Conservation (phyloP, 2,329 filamentous ascomycete species). For the Thermoascus crustaceus region DNA sequence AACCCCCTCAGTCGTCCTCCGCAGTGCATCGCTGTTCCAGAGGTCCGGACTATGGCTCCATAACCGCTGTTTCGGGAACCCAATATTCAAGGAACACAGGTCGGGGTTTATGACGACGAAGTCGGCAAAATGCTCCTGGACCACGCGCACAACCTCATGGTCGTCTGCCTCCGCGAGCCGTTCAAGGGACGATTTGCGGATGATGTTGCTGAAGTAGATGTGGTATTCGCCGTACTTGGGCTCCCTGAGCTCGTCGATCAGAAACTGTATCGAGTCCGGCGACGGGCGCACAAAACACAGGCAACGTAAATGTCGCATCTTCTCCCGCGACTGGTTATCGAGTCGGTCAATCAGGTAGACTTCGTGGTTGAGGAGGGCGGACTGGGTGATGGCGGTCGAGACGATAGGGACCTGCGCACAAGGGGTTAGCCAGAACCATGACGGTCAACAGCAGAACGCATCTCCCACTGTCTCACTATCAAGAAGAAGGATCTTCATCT, state of each 20-base stretch:
- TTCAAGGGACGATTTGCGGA: conserved; percentile 92
- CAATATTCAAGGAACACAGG: conserved; percentile 71
- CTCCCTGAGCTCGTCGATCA: conserved; percentile 91
- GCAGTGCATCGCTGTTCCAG: conserved; percentile 85
- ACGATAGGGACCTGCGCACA: conserved; percentile 65
- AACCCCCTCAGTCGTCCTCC: conserved; percentile 78
- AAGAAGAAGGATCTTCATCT: conserved; percentile 96
- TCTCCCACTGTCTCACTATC: conserved; percentile 77
- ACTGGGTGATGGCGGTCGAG: conserved; percentile 93
- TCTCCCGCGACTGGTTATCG: conserved; percentile 82
- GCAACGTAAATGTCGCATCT: conserved; percentile 95
- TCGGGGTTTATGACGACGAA: conserved; percentile 94
- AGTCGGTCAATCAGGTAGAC: conserved; percentile 96
- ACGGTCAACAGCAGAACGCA: conserved; percentile 21
- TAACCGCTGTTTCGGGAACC: conserved; percentile 63
- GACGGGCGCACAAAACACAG: conserved; percentile 89
- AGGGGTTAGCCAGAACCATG: conserved; percentile 17
- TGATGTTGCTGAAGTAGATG: conserved; percentile 94
- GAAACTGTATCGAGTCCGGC: conserved; percentile 79
- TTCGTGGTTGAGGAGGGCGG: conserved; percentile 86
- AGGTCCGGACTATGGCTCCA: conserved; percentile 76
- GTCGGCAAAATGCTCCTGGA: conserved; percentile 95
- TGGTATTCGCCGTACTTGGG: conserved; percentile 98
- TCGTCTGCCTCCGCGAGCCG: conserved; percentile 92
- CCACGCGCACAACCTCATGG: conserved; percentile 86